phyloP scores from a whole-genome alignment of 2,329 filamentous ascomycete species.

The Exophiala alcalophila region DNA sequence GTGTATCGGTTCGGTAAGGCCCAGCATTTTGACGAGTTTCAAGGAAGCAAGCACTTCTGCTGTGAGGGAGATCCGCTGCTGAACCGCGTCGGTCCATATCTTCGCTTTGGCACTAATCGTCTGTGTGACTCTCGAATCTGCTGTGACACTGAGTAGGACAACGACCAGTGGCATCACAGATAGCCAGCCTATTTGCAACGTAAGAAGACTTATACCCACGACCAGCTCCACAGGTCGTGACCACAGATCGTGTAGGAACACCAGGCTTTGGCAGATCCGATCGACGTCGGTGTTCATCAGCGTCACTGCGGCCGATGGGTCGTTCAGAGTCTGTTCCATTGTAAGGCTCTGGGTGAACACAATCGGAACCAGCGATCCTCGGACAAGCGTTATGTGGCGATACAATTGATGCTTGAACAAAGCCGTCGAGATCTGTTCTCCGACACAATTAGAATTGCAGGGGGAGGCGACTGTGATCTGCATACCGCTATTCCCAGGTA shows the following conservation, averaged over 20 bases:
- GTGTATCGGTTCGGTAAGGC: constrained; percentile 31
- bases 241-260: constrained; percentile 34
- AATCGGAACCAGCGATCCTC: constrained; percentile 34
- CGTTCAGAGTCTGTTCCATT: constrained; percentile 19
- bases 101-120: constrained; percentile 31
- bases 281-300: constrained; percentile 38
- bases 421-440: constrained; percentile 24
- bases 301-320: constrained; percentile 31
- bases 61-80: constrained; percentile 44
- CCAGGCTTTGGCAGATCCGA: constrained; percentile 30
- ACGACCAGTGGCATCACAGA: constrained; percentile 14
- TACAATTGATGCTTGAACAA: constrained; percentile 43
- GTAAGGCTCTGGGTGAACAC: constrained; percentile 37
- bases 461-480: background rate
- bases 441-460: background rate
- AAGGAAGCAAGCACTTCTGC: constrained; percentile 41
- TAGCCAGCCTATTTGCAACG: constrained; percentile 13
- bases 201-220: constrained; percentile 8
- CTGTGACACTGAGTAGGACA: background rate
- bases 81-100: constrained; percentile 43
- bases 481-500: constrained; percentile 45
- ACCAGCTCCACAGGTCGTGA: constrained; percentile 16
- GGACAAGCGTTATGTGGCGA: constrained; percentile 34
- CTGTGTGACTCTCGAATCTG: constrained; percentile 1
- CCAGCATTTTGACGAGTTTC: constrained; percentile 44